phyloP scores from a whole-genome alignment of 1,139 yeast genomes.

The Pichia sp. region DNA sequence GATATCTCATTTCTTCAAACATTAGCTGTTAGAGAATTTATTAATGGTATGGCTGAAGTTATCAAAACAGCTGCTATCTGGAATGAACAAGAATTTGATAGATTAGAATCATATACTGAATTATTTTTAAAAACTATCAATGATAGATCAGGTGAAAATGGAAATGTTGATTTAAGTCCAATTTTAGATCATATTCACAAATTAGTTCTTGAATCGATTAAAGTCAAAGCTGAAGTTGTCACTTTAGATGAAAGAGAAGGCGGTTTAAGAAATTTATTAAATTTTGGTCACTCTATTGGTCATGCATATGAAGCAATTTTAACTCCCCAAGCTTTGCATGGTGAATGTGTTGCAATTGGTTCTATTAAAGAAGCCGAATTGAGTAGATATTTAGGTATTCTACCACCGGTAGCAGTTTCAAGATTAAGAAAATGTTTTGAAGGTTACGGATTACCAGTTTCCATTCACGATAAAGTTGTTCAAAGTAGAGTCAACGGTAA shows the following conservation, averaged over 20 bases:
- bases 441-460: constrained; percentile 80
- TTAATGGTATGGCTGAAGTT: constrained; percentile 98
- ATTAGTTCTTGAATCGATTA: constrained; percentile 79
- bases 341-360: constrained; percentile 96
- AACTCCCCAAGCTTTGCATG: constrained; percentile 94
- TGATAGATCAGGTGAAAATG: constrained; percentile 33
- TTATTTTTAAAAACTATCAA: constrained; percentile 57
- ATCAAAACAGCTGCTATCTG: constrained; percentile 98
- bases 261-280: constrained; percentile 82
- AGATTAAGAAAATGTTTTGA: constrained; percentile 75
- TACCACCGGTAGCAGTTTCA: constrained; percentile 91
- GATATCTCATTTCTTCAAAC: constrained; percentile 86
- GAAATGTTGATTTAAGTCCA: constrained; percentile 48
- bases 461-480: constrained; percentile 68
- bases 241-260: constrained; percentile 94
- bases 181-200: constrained; percentile 70
- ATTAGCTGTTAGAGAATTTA: constrained; percentile 86
- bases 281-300: constrained; percentile 96
- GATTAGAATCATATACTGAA: constrained; percentile 73
- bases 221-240: constrained; percentile 91
- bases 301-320: constrained; percentile 96
- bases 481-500: constrained; percentile 62
- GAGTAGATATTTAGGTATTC: constrained; percentile 79
- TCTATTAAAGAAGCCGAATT: constrained; percentile 93
- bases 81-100: constrained; percentile 80